Percentiles rank a stretch among this genome's conserved stretches.
These are phyloP conservation scores for Gamarada debralockiae DNA, from an alignment of 495 filamentous ascomycete genomes.

Conservation along the genomic window DNA sequence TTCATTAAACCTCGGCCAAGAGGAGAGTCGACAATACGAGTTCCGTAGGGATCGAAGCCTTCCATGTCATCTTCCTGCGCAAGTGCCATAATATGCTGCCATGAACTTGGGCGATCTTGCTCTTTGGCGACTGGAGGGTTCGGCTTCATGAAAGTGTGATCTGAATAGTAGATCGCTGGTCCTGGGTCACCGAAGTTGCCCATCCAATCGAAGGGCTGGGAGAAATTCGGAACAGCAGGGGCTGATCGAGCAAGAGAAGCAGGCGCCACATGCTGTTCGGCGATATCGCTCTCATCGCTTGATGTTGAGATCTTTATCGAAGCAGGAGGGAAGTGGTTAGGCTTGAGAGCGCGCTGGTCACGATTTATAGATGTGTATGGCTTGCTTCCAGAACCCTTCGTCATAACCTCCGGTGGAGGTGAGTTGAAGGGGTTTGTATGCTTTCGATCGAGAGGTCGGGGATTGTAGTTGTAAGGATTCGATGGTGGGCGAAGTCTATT, in stretches of 20 bases:
- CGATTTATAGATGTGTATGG: background rate
- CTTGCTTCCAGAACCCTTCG: background rate
- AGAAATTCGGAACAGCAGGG: background rate
- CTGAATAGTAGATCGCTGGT: background rate
- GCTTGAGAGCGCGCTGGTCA: background rate
- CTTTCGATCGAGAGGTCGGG: slow-evolving; percentile 1
- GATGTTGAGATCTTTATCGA: background rate
- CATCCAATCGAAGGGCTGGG: background rate
- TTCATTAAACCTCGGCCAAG: background rate
- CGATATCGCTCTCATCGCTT: background rate
- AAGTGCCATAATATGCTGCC: slow-evolving; percentile 7
- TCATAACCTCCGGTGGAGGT: slow-evolving; percentile 13
- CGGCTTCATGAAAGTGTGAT: background rate
- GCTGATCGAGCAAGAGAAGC: background rate
- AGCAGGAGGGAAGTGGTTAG: slow-evolving; percentile 1
- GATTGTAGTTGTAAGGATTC: background rate
- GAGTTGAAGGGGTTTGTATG: slow-evolving; percentile 23
- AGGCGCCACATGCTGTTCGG: background rate
- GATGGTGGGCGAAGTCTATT: slow-evolving; percentile 2
- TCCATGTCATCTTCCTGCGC: background rate
- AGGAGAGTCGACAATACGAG: background rate
- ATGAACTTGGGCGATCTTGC: slow-evolving; percentile 8
- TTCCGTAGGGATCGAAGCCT: slow-evolving; percentile 1
- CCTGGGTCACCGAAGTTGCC: slow-evolving; percentile 7
- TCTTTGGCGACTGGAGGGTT: background rate